Base-by-base conservation (phyloP, 208 protist species). In the Phytomonas sp. region DNA sequence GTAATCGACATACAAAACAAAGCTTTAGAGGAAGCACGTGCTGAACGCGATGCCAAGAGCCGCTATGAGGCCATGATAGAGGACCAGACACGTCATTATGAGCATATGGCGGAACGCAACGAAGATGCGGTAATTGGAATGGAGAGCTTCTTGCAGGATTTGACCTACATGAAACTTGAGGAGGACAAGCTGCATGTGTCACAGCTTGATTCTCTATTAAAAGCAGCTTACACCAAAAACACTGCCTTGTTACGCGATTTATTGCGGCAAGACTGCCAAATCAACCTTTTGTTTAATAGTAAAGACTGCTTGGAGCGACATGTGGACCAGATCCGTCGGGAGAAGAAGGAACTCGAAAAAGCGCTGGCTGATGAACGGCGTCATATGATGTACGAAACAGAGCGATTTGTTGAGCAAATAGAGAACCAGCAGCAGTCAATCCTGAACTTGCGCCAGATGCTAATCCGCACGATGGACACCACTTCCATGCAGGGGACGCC, bases 1-100 rank as follows among this genome's bases (percentile, higher is more conserved):
- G 85, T 92, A 40, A 88, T 96, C 80, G 77, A 88, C 65, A 86
- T 93, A 69, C 86, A 94, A 72, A 96, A 96, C 69, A 72, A 72
- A 30, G 82, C 75, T 1, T 66, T 94, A 1, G 83, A 91, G 67
- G 88, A 94, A 63, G 73, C 77, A 29, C 80, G 80, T 64, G 33
- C 71, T 34, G 88, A 93, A 63, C 80, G 81, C 32, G 72, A 62
- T 59, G 72, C 81, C 4, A 77, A 82, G 60, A 69, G 78, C 26
- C 85, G 73, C 29, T 91, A 89, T 69, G 81, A 95, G 67, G 66
- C 52, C 0, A 69, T 89, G 23, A 60, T 92, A 6, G 69, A 77
- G 19, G 86, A 93, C 69, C 80, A 93, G 14, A 76, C 83, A 61
- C 75, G 79, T 60, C 82, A 86, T 72, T 87, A 88, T 70, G 73